Evolutionary conservation across 148 eudicot species (phyloP), one percentile per base, ranked within the genome.

Genomic region (Rhododendron simsii): DNA sequence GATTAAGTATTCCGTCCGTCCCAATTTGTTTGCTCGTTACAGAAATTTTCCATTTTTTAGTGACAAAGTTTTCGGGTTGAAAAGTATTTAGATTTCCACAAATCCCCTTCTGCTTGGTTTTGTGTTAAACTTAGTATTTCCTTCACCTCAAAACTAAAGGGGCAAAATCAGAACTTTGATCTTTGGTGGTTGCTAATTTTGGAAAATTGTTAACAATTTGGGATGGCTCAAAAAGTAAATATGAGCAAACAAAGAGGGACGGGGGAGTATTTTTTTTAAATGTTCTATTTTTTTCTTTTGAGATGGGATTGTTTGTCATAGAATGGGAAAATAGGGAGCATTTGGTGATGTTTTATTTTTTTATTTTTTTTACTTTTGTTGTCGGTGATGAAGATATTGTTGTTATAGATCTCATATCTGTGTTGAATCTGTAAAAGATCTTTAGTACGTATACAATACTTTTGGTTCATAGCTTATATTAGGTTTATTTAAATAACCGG

Each of bases 241-340:
- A 53, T 53, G 21, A 55, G 61, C 61, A 55, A 55, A 18, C 61
- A 55, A 55, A 55, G 61, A 55, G 61, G 61, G 61, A 53, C 16
- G 61, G 61, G 61, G 23, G 61, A 55, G 23, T 15, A 55, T 55
- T 4, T 57, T 18, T 33, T 33, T 16, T 81, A 7, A 13, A 23
- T 57, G 50, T 53, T 51, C 13, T 73, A 20, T 84, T 55, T 39
- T 39, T 55, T 28, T 44, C 7, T 55, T 84, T 73, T 48, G n/a
- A 10, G 79, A 50, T 73, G 80, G 79, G 81, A 35, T 51, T 84
- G 81, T 14, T 76, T 84, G 81, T 76, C 39, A 53, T 76, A 55
- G 53, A 20, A 23, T 37, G 71, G 48, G 57, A 39, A 33, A 41
- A 82, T 3, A 37, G 53, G 20, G 51, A 76, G 81, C 55, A 55